Base-by-base conservation (phyloP, 2,329 filamentous ascomycete species). In the Mollisiaceae sp. region DNA sequence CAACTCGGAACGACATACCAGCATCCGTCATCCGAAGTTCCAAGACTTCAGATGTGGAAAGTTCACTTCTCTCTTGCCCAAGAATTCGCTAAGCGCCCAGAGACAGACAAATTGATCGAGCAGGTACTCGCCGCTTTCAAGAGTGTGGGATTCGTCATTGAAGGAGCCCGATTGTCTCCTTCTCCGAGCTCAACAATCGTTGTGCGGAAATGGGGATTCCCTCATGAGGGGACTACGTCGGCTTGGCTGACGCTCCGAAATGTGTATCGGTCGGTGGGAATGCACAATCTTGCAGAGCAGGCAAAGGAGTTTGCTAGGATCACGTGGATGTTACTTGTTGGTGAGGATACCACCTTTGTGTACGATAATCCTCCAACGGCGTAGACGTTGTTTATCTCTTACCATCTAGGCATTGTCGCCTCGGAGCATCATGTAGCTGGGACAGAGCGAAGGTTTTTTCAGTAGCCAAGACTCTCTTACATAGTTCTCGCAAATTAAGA, bases 331-430 rank as follows among this genome's bases (percentile, higher is more conserved):
- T 66, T 69, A 2, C 59, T 60, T 20, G 32, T 68, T 11, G 66
- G 67, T 22, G 66, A 69, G 39, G 67, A 68, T 66, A 39, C 43
- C 18, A 70, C 66, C 3, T 71, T 70, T 55, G 52, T 41, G 3
- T 41, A 41, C 8, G 38, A 41, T 18, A 41, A 41, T 9, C 38
- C 38, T 14, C 11, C 38, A 9, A 41, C 2, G 15, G 15, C 8
- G 11, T 4, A 41, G 38, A 32, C 6, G 27, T 32, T 32, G 27
- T 32, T 6, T 6, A 3, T 32, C 27, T 32, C 27, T 32, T 32
- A 32, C 27, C 27, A 32, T 32, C 27, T 32, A 32, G 27, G 27
- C 3, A 32, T 3, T 32, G 27, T 32, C 27, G 27, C 27, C 27
- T 32, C 3, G 6, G 27, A 32, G 27, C 27, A 32, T 32, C 27